These are phyloP conservation scores for Globisporangium emineosum DNA, from an alignment of 352 stramenopile species.

Conservation along the genomic window DNA sequence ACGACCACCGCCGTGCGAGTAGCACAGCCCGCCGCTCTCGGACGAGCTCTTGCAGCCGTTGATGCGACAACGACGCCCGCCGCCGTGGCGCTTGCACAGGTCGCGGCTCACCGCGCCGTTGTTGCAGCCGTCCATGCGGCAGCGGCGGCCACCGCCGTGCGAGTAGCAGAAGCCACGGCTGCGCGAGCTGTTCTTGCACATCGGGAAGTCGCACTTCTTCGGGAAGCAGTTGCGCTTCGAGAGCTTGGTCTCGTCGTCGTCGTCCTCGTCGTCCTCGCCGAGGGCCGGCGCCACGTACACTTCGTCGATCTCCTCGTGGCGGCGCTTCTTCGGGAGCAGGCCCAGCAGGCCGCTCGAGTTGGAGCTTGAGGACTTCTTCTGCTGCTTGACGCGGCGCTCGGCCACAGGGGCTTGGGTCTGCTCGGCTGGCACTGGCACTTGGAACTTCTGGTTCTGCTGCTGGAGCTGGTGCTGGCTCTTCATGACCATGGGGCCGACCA, in stretches of 20 bases:
- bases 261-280: constrained; percentile 7
- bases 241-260: constrained; percentile 12
- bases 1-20: constrained; percentile 67
- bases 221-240: constrained; percentile 63
- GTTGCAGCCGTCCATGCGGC: constrained; percentile 58
- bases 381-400: constrained; percentile 7
- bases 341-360: constrained; percentile 5
- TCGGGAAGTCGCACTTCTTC: constrained; percentile 82
- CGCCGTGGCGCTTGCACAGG: constrained; percentile 78
- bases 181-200: constrained; percentile 82
- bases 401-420: constrained; percentile 11
- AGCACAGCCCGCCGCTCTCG: constrained; percentile 73
- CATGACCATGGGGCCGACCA: constrained; percentile 24
- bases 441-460: not conserved
- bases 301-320: constrained; percentile 21
- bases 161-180: constrained; percentile 81
- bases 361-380: not conserved
- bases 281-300: not conserved
- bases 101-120: constrained; percentile 78
- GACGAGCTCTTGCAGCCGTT: constrained; percentile 67
- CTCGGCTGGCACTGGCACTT: not conserved
- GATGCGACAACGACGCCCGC: constrained; percentile 65
- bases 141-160: constrained; percentile 63
- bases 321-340: constrained; percentile 25
- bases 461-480: constrained; percentile 7